Base-by-base conservation (phyloP, 78 protist genomes). In the Dictyostelium intermedium region DNA sequence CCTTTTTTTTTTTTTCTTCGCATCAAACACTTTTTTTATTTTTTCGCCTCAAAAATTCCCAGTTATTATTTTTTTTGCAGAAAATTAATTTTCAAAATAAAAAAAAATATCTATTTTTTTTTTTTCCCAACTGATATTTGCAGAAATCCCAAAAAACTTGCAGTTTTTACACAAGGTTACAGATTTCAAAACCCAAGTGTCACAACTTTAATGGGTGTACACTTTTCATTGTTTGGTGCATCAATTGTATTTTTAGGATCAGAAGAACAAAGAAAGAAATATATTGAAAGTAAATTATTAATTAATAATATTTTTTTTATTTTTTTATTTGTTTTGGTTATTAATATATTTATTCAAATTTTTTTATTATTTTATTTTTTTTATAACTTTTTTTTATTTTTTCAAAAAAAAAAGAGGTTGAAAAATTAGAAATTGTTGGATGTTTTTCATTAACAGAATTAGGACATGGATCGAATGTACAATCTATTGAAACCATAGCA, bases 401-500 rank as follows among this genome's bases (percentile, higher is more conserved):
- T 45, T 9, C 7, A 45, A 45, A 9, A 45, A 45, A 5, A 23
- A 20, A 60, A 34, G 53, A 79, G n/a, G 83, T 85, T 2, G 92
- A 82, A 34, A 83, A 91, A 70, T 66, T 91, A 61, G 83, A 74
- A 11, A 60, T 83, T 60, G 13, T 66, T 27, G 96, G 96, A 14
- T 85, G 94, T 72, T 92, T 92, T 73, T 84, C 92, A 23, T 61
- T 92, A 11, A 92, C 96, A 9, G 96, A 92, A 69, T 43, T 92
- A 35, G 96, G 92, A 60, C 92, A 92, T 77, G 96, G 92, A 53
- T 72, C 91, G 10, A 92, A 96, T 87, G 97, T 96, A 2, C 92
- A 96, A 50, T 96, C 80, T 5, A 82, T 95, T 41, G 92, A 96
- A 63, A 97, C 98, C 11, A 25, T 56, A 10, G 98, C 98, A 27